These are phyloP conservation scores for Ceratonia siliqua DNA, from an alignment of 306 rosid genomes.

Conservation along the genomic window DNA sequence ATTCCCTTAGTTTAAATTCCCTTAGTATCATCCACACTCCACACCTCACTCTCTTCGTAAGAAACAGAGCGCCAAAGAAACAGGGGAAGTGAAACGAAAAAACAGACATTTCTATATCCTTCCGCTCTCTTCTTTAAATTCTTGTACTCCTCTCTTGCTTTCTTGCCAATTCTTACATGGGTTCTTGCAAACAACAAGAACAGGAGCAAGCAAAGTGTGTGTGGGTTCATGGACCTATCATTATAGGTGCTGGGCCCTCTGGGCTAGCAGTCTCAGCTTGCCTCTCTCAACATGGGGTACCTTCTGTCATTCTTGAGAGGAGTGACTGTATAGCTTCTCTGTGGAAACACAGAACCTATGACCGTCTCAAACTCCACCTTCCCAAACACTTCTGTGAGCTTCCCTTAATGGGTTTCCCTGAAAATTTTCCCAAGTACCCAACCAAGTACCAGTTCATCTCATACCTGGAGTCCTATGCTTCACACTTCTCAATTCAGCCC, in stretches of 20 bases:
- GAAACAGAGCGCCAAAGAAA: conserved; percentile 2
- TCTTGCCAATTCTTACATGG: conserved; percentile 49
- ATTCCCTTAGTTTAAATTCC: too few species aligned
- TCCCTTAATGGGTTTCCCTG: conserved; percentile 71
- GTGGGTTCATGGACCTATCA: conserved; percentile 69
- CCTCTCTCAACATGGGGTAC: conserved; percentile 57
- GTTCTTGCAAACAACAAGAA: conserved; percentile 50
- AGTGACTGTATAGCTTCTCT: conserved; percentile 77
- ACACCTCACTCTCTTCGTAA: background rate
- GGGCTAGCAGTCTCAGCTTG: conserved; percentile 93
- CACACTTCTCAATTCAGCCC: conserved; percentile 63
- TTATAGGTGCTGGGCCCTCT: conserved; percentile 93
- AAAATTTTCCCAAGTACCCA: conserved; percentile 78
- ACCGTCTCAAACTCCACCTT: conserved; percentile 90
- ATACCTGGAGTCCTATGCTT: conserved; percentile 75
- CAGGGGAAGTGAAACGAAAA: conserved; percentile 26
- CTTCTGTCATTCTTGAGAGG: conserved; percentile 68
- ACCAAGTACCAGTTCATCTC: conserved; percentile 73
- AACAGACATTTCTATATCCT: background rate
- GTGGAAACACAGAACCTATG: conserved; percentile 76
- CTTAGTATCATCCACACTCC: background rate
- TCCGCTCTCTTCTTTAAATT: background rate
- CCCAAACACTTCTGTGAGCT: conserved; percentile 85
- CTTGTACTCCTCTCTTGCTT: background rate
- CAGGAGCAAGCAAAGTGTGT: conserved; percentile 30